A percentile compares a stretch with the other conserved stretches of the same genome.
These are phyloP conservation scores for Colletotrichum sp. DNA, from an alignment of 2,329 filamentous ascomycete genomes.

Conservation along the genomic window DNA sequence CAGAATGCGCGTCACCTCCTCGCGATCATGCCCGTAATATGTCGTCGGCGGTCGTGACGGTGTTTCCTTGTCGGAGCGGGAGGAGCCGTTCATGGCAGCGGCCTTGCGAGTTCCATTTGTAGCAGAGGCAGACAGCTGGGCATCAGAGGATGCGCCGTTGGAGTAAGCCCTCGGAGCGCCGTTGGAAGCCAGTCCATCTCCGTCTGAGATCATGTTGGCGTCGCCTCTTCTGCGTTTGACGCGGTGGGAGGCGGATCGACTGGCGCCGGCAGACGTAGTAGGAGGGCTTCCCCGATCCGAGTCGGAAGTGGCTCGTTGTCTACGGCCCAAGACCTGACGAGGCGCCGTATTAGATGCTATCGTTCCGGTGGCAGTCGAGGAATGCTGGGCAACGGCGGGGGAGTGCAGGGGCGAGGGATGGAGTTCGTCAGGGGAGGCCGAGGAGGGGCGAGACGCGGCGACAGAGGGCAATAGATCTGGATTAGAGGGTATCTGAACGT, in stretches of 20 bases:
- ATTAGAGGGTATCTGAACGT: slow-evolving; percentile 53
- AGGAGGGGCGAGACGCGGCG: slow-evolving; percentile 27
- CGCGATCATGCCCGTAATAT: slow-evolving; percentile 87
- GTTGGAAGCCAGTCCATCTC: slow-evolving; percentile 55
- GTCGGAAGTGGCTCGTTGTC: slow-evolving; percentile 52
- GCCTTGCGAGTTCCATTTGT: slow-evolving; percentile 50
- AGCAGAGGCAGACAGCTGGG: slow-evolving; percentile 28
- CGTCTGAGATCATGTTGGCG: slow-evolving; percentile 68
- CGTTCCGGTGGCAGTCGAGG: slow-evolving; percentile 39
- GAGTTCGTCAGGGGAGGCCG: slow-evolving; percentile 13
- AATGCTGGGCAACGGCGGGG: slow-evolving; percentile 23
- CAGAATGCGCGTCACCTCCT: slow-evolving; percentile 90
- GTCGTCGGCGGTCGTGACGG: slow-evolving; percentile 33
- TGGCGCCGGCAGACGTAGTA: slow-evolving; percentile 26
- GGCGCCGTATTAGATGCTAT: slow-evolving; percentile 42
- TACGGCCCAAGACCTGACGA: slow-evolving; percentile 57
- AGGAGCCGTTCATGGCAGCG: slow-evolving; percentile 24
- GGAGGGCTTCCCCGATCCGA: slow-evolving; percentile 37
- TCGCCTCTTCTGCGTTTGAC: slow-evolving; percentile 63
- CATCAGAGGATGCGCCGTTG: slow-evolving; percentile 61
- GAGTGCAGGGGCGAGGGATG: slow-evolving; percentile 23
- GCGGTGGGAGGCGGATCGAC: slow-evolving; percentile 26
- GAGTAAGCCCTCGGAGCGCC: slow-evolving; percentile 57
- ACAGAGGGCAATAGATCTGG: slow-evolving; percentile 47
- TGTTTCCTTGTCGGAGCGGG: slow-evolving; percentile 28